Evolutionary conservation across 352 stramenopile species (phyloP), one percentile per base, ranked within the genome.

Genomic region (Phytophthora sansomeana): DNA sequence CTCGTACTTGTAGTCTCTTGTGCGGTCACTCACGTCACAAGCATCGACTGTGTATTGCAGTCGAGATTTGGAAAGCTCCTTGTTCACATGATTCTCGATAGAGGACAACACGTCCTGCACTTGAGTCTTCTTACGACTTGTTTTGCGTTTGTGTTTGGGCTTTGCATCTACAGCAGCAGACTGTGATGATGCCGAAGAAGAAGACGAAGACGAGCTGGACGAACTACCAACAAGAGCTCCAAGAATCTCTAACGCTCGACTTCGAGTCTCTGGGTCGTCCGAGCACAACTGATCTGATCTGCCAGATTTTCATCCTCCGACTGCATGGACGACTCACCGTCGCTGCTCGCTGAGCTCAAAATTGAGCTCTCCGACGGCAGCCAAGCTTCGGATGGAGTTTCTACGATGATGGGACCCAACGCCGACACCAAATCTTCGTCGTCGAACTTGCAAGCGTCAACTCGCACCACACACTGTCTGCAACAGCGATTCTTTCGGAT

Each of bases 401-500:
- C 66, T 10, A 90, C 66, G 19, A 90, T 51, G 36, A 78, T 54
- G 1, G 79, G 72, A 0, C 77, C 79, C n/a, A 87, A 64, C 6
- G 72, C 81, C 1, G 58, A 33, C 21, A 84, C 10, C 6, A 85
- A 55, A 28, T 87, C 75, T 43, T 85, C 75, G 43, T 86, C 75
- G 11, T 85, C 81, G 52, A 86, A 88, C 24, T 67, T 64, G 39
- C 81, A 87, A 3, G 58, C 17, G 53, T 90, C 79, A 9, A 88
- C 79, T 13, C 81, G 77, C 41, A 79, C 62, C n/a, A 90, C 72
- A 44, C 81, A 90, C 58, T 67, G 44, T 11, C 77, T 57, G 36
- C 78, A 90, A 52, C 58, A 77, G 24, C 78, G 78, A 42, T 80
- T 85, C 57, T 81, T 67, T 26, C 75, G 77, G 21, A 87, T 52